Conservation (phyloP, 345 rosid species). For the Citrus hindsii region DNA sequence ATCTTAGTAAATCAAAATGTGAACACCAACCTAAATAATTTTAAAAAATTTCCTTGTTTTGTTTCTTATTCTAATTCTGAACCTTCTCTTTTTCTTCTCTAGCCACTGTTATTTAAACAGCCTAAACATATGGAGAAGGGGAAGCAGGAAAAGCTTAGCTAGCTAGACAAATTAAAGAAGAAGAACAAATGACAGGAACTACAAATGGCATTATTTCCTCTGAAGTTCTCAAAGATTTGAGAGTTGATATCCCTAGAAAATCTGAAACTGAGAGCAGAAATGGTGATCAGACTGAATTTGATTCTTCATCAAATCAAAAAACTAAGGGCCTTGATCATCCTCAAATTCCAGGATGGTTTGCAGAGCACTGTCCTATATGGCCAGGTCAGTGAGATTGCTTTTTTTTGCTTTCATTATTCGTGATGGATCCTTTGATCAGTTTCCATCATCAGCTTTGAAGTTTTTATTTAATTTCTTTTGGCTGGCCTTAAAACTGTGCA, state of each 20-base stretch:
- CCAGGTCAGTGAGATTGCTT: slow-evolving; percentile 25
- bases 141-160: not conserved
- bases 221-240: not conserved
- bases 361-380: slow-evolving; percentile 35
- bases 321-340: slow-evolving; percentile 10
- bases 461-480: not conserved
- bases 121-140: not conserved
- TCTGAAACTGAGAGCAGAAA: not conserved
- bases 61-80: not conserved
- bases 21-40: not conserved
- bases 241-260: not conserved
- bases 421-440: not conserved
- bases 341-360: slow-evolving; percentile 29
- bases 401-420: not conserved
- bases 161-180: not conserved
- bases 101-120: not conserved
- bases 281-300: not conserved
- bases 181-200: not conserved
- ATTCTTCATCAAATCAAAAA: not conserved
- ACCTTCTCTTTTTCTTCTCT: not conserved
- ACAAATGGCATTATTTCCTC: not conserved
- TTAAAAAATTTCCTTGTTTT: not conserved
- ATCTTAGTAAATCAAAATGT: not conserved
- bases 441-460: not conserved
- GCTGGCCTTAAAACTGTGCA: not conserved